A percentile compares a stretch with the other conserved stretches of the same genome.
Evolutionary conservation across 1,284 basidiomycete species (phyloP).

Genomic region (Moesziomyces sp.): DNA sequence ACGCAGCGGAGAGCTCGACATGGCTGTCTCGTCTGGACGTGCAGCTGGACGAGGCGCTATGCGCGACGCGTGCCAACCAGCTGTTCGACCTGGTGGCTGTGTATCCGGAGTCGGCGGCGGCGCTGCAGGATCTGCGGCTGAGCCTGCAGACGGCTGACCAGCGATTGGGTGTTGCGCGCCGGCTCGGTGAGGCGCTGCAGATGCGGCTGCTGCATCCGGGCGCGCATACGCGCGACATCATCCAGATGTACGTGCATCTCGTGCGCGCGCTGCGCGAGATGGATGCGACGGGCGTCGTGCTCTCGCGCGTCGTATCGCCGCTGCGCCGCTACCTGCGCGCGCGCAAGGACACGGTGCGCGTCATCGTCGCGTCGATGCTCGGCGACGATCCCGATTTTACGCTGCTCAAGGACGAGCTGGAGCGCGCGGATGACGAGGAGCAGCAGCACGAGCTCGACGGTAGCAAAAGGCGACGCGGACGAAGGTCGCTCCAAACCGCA

Average conservation of each 20-base stretch:
- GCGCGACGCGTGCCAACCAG: constrained; percentile 68
- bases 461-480: constrained; percentile 14
- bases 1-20: constrained; percentile 1
- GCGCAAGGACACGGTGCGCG: constrained; percentile 60
- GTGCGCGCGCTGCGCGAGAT: constrained; percentile 90
- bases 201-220: constrained; percentile 90
- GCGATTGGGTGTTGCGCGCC: constrained; percentile 74
- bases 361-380: constrained; percentile 62
- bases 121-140: constrained; percentile 87
- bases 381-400: constrained; percentile 62
- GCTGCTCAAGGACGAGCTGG: constrained; percentile 59
- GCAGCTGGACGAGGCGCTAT: constrained; percentile 49
- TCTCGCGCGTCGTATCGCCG: constrained; percentile 69
- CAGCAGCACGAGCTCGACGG: constrained; percentile 27
- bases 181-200: constrained; percentile 72
- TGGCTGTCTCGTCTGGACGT: constrained; percentile 49
- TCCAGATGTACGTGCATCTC: constrained; percentile 91
- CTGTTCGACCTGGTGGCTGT: constrained; percentile 96
- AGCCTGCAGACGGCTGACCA: constrained; percentile 52
- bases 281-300: constrained; percentile 88
- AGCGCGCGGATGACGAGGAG: constrained; percentile 40
- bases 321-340: constrained; percentile 58
- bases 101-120: constrained; percentile 85
- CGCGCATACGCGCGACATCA: constrained; percentile 90
- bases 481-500: constrained; percentile 19